Conservation (phyloP, 169 alveolate species). For the Eimeria brunetti region DNA sequence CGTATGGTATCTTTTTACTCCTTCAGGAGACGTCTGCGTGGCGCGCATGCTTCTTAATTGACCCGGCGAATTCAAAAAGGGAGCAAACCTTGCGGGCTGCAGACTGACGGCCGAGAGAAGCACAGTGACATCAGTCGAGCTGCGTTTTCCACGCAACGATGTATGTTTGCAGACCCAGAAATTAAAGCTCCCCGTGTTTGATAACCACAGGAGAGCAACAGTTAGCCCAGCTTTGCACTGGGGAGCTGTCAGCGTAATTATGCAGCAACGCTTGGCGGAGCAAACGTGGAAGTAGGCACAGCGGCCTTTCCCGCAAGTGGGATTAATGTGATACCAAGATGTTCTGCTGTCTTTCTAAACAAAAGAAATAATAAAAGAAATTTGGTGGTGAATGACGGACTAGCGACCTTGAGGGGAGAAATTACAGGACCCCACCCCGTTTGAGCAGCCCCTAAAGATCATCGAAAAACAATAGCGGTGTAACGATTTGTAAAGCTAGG, state of each 20-base stretch:
- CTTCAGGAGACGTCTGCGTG: not conserved
- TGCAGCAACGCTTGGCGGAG: not conserved
- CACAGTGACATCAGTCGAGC: not conserved
- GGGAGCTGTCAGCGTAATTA: not conserved
- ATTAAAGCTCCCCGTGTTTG: not conserved
- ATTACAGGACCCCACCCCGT: not conserved
- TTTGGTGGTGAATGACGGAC: not conserved
- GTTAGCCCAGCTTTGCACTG: not conserved
- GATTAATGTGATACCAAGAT: not conserved
- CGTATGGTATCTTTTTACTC: not conserved
- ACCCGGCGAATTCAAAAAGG: not conserved
- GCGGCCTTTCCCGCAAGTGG: not conserved
- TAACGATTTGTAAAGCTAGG: not conserved
- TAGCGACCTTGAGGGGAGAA: not conserved
- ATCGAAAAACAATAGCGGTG: not conserved
- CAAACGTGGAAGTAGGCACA: not conserved
- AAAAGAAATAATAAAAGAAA: too few relatives aligned
- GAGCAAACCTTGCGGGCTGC: not conserved
- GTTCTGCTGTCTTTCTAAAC: not conserved
- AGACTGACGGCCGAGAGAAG: not conserved
- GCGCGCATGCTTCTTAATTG: not conserved
- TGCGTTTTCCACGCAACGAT: not conserved
- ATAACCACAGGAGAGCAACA: not conserved
- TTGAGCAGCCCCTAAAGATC: not conserved
- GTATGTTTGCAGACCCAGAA: not conserved